phyloP scores from a whole-genome alignment of 371 early-diverging fungal genomes.

The Mucor lusitanicus region DNA sequence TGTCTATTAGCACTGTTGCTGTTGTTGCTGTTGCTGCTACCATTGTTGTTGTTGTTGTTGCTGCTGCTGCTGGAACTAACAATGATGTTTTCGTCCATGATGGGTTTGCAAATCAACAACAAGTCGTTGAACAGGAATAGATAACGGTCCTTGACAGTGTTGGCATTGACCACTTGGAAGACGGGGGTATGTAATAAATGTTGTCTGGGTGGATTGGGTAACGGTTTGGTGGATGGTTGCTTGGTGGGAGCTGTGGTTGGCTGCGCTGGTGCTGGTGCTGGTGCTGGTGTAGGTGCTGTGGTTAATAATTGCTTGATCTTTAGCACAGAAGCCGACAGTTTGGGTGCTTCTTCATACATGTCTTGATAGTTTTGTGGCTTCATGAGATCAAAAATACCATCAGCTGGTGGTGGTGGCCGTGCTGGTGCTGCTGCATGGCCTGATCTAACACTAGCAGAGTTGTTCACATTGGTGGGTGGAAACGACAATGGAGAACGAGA shows the following conservation, averaged over 20 bases:
- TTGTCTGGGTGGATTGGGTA: slow-evolving; percentile 48
- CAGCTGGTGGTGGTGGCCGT: too few relatives aligned
- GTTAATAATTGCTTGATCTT: background rate
- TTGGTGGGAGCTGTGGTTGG: slow-evolving; percentile 3
- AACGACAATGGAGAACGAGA: slow-evolving; percentile 24
- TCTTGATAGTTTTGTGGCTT: background rate
- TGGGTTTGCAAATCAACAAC: slow-evolving; percentile 73
- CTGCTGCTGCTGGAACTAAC: slow-evolving; percentile 12
- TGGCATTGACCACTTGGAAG: slow-evolving; percentile 71
- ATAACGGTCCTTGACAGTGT: slow-evolving; percentile 74
- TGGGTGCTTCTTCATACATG: background rate
- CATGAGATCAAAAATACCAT: slow-evolving; percentile 3
- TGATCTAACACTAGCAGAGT: background rate
- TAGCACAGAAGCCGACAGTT: background rate
- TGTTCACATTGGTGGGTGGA: slow-evolving; percentile 5
- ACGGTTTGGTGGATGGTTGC: slow-evolving; percentile 10
- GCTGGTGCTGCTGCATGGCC: background rate
- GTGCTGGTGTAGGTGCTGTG: background rate
- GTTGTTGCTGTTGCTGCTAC: too few relatives aligned
- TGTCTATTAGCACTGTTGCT: slow-evolving; percentile 9
- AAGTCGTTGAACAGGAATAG: slow-evolving; percentile 82
- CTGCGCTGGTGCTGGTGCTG: background rate
- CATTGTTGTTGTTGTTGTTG: too few relatives aligned
- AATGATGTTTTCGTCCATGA: slow-evolving; percentile 53
- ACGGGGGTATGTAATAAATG: slow-evolving; percentile 79